phyloP scores from a whole-genome alignment of 257 asterid genomes.

The Oldenlandia corymbosa region DNA sequence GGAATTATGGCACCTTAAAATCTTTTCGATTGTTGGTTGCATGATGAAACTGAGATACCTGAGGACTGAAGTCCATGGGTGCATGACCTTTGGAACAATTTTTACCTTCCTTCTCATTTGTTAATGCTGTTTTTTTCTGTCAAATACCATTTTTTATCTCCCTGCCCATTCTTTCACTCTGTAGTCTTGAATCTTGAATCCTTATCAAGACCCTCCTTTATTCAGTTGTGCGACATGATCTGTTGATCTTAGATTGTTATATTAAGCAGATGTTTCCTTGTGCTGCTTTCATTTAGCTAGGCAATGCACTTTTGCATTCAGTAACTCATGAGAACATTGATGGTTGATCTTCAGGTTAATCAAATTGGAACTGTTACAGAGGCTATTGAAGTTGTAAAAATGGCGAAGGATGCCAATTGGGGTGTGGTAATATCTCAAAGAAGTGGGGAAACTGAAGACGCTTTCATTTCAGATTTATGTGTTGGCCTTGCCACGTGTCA shows the following conservation, averaged over 20 bases:
- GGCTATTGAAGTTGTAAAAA: slow-evolving; percentile 83
- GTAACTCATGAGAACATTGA: slow-evolving; percentile 14
- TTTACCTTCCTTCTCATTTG: neutral
- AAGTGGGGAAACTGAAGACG: slow-evolving; percentile 92
- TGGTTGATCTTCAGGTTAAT: slow-evolving; percentile 54
- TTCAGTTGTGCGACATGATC: neutral
- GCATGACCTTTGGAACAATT: neutral
- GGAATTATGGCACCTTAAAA: neutral
- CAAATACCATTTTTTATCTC: neutral
- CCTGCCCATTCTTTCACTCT: neutral
- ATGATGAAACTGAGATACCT: neutral
- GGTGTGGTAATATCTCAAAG: slow-evolving; percentile 87
- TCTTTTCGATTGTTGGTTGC: neutral
- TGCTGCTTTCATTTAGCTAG: neutral
- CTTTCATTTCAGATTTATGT: slow-evolving; percentile 84
- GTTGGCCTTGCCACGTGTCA: slow-evolving; percentile 88
- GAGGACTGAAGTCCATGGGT: neutral
- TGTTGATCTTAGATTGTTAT: neutral
- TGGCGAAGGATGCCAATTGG: slow-evolving; percentile 98
- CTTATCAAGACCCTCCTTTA: neutral
- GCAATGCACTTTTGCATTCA: neutral
- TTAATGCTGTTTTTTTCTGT: neutral
- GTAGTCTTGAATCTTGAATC: no score
- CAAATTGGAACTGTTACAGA: slow-evolving; percentile 95
- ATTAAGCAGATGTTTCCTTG: neutral